Base-by-base conservation (phyloP, 768 basidiomycete species). In the Lactarius sanguifluus region DNA sequence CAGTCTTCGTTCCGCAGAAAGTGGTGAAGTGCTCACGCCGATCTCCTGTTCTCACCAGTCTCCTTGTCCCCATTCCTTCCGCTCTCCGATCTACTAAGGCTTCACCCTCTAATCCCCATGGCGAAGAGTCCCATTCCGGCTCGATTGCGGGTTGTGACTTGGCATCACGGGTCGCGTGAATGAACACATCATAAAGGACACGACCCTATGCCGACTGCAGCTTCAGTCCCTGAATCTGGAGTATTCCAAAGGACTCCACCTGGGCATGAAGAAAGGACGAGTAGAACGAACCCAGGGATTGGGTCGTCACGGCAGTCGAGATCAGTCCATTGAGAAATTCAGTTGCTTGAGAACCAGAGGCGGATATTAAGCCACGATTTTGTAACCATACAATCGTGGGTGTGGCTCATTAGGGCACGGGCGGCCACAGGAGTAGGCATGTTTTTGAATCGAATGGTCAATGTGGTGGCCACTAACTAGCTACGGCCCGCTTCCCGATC, bases 151-250 rank as follows among this genome's bases (percentile, higher is more conserved):
- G 77, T 25, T 80, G 76, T 15, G 85, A 79, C 23, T 76, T 76
- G 45, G 75, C 72, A 54, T 78, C 77, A 12, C 79, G 76, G 34
- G 81, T 79, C 16, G 89, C 86, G 75, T 93, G 92, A 68, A 97
- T 81, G 77, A 98, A 95, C 59, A 90, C 78, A 75, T 98, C 96
- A 73, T 94, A 89, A 56, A 97, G 79, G 36, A 98, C 86, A 74
- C 95, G 84, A 47, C 96, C 96, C 94, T 96, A 57, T 13, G 28
- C 58, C 6, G 72, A 72, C 32, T 67, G 69, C 25, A 62, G 59
- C 4, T 61, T 70, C 1, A 72, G 65, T 30, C 55, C 13, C 13
- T 66, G 59, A 12, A 45, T 57, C 7, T 73, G 71, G 28, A 54
- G 34, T 34, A 20, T n/a, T 34, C 41, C 16, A 52, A 30, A 8